These are phyloP conservation scores for Microthlaspi erraticum DNA, from an alignment of 345 rosid species.

Conservation along the genomic window DNA sequence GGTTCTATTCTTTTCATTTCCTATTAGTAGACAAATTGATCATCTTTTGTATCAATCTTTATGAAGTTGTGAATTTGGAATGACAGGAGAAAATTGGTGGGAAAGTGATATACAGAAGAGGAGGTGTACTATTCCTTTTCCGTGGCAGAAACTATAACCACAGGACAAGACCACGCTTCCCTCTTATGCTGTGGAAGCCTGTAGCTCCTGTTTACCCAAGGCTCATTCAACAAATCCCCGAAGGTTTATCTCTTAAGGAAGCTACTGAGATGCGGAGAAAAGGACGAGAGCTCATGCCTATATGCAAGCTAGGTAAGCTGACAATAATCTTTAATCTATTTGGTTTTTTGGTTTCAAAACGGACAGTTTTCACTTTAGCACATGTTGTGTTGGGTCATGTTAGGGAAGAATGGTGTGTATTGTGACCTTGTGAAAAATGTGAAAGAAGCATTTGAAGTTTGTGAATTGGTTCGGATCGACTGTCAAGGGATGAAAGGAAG, in stretches of 20 bases:
- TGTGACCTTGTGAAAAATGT: conserved; percentile 67
- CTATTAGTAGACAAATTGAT: not conserved
- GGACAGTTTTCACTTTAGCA: not conserved
- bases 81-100: conserved; percentile 92
- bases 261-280: conserved; percentile 79
- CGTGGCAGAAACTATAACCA: conserved; percentile 94
- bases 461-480: conserved; percentile 80
- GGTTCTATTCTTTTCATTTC: conserved; percentile 46
- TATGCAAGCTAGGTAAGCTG: conserved; percentile 75
- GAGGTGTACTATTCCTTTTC: conserved; percentile 79
- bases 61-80: conserved; percentile 21
- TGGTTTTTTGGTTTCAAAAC: not conserved
- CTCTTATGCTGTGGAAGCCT: conserved; percentile 98
- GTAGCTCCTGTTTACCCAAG: conserved; percentile 77
- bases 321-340: not conserved
- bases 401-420: conserved; percentile 90
- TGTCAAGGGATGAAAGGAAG: conserved; percentile 83
- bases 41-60: conserved; percentile 10
- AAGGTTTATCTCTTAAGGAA: conserved; percentile 72
- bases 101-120: conserved; percentile 74
- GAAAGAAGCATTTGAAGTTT: conserved; percentile 89
- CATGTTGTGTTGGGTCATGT: conserved; percentile 33
- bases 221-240: conserved; percentile 70
- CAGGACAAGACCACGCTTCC: conserved; percentile 75
- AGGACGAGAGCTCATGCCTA: conserved; percentile 74